Conservation (phyloP, 805 yeast genomes). For the Tanozyma kutaoensis region DNA sequence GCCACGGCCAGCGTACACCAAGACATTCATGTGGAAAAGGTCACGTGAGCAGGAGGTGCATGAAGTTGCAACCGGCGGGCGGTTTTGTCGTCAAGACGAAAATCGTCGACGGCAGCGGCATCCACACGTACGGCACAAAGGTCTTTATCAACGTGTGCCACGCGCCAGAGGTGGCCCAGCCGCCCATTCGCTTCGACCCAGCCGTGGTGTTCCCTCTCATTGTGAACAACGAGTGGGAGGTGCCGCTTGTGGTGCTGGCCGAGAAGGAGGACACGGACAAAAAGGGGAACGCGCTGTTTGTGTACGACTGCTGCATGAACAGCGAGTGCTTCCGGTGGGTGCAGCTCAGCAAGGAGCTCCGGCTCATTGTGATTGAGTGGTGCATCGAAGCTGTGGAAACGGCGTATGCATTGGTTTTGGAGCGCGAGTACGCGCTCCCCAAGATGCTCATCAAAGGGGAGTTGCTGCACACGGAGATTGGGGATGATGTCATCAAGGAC, state of each 20-base stretch:
- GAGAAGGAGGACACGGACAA: conserved; percentile 51
- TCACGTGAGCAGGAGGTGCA: no score
- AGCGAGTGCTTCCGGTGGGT: conserved; percentile 51
- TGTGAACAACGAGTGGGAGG: conserved; percentile 68
- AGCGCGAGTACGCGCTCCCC: conserved; percentile 55
- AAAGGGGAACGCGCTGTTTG: conserved; percentile 48
- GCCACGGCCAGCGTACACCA: conserved; percentile 39
- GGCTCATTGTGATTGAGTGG: conserved; percentile 66
- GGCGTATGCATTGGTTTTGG: conserved; percentile 31
- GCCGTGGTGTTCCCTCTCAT: conserved; percentile 46
- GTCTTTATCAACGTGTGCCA: conserved; percentile 72
- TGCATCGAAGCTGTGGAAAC: conserved; percentile 71
- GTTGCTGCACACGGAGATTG: conserved; percentile 30
- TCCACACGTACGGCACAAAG: conserved; percentile 32
- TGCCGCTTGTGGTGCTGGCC: conserved; percentile 63
- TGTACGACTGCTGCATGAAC: conserved; percentile 73
- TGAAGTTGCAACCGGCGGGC: conserved; percentile 36
- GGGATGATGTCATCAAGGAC: conserved; percentile 28
- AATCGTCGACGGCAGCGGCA: conserved; percentile 22
- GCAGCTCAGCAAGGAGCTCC: conserved; percentile 40
- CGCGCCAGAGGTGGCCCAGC: conserved; percentile 51
- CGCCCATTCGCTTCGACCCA: conserved; percentile 40
- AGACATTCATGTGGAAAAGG: conserved; percentile 11
- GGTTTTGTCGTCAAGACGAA: conserved; percentile 65
- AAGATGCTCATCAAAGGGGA: conserved; percentile 63